Evolutionary conservation across 2,329 filamentous ascomycete species (phyloP).

Genomic region (Rugonectria rugulosa): DNA sequence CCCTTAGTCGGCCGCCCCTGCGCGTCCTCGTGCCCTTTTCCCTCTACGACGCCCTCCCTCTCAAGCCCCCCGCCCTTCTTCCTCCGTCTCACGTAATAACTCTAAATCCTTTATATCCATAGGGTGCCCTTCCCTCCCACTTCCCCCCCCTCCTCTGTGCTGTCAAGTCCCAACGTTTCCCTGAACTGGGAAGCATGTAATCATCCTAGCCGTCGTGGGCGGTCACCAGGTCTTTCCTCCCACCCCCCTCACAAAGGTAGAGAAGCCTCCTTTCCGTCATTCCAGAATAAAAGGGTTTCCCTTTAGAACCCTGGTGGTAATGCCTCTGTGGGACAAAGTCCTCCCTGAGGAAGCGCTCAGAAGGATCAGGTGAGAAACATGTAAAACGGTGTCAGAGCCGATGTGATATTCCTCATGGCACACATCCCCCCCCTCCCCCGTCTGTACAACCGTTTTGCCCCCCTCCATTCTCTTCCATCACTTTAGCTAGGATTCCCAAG

Average conservation of each 20-base stretch:
- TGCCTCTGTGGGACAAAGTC: no score
- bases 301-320: no score
- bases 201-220: not conserved
- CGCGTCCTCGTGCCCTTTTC: not conserved
- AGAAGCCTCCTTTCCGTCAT: not conserved
- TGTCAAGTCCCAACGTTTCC: not conserved
- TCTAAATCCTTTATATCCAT: conserved; percentile 26
- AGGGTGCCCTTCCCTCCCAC: not conserved
- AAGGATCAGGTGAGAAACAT: no score
- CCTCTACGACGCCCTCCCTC: not conserved
- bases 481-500: no score
- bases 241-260: no score
- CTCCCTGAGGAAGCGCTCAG: no score
- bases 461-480: no score
- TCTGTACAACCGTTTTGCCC: no score
- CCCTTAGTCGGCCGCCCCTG: conserved; percentile 13
- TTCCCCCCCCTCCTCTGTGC: not conserved
- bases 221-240: not conserved
- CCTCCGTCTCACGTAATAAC: conserved; percentile 38
- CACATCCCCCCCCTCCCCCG: no score
- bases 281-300: not conserved
- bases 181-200: not conserved
- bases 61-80: conserved; percentile 12
- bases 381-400: no score
- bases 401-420: no score